A percentile compares a stretch with the other conserved stretches of the same genome.
These are phyloP conservation scores for Pythium guiyangense DNA, from an alignment of 352 stramenopile genomes.

Conservation along the genomic window DNA sequence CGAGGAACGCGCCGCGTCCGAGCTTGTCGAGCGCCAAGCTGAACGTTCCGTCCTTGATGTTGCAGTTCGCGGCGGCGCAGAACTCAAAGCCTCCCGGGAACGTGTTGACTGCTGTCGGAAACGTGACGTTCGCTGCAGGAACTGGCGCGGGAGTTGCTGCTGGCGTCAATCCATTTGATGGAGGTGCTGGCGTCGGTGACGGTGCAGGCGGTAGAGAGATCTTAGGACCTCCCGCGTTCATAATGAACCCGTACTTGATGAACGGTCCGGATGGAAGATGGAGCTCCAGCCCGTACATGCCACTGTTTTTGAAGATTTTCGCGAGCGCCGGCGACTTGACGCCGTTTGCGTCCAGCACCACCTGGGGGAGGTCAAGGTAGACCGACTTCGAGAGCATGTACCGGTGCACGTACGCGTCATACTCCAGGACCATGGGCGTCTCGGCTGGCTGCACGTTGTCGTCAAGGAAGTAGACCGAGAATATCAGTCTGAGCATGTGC, in stretches of 20 bases:
- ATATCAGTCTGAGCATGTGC: background rate
- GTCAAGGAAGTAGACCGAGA: background rate
- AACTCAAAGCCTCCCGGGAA: constrained; percentile 18
- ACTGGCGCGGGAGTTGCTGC: background rate
- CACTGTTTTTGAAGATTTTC: constrained; percentile 6
- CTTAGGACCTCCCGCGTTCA: background rate
- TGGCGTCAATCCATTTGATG: background rate
- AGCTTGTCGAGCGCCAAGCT: constrained; percentile 15
- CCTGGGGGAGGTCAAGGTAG: no score
- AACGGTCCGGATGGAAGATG: background rate
- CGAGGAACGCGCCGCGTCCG: background rate
- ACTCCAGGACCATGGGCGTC: no score
- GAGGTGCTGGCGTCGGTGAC: background rate
- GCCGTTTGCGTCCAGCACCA: background rate
- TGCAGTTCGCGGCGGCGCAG: constrained; percentile 14
- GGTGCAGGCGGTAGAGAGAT: background rate
- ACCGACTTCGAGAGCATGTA: no score
- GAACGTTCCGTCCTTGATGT: constrained; percentile 9
- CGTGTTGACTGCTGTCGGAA: constrained; percentile 7
- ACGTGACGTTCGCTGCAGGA: background rate
- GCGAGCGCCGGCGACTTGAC: background rate
- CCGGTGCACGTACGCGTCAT: no score
- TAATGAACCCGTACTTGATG: constrained; percentile 5
- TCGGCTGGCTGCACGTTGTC: background rate
- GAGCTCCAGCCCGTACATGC: constrained; percentile 6